A percentile compares a stretch with the other conserved stretches of the same genome.
Evolutionary conservation across 2,329 filamentous ascomycete species (phyloP).

Genomic region (Ascocoryne sarcoides): DNA sequence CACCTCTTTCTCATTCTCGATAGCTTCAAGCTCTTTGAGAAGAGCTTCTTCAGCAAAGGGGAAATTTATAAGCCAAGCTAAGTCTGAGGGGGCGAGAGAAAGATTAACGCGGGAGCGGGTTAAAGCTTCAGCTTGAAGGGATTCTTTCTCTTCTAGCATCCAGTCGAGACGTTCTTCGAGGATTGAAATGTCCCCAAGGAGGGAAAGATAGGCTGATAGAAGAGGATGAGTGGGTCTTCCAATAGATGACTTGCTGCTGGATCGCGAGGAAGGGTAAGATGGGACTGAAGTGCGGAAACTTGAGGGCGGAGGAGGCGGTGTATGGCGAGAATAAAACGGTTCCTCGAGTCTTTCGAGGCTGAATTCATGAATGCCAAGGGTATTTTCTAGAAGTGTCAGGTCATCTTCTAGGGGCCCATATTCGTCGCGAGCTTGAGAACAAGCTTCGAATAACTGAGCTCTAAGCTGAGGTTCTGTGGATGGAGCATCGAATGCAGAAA

Average conservation of each 20-base stretch:
- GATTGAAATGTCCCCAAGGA: constrained; percentile 11
- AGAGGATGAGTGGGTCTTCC: constrained; percentile 11
- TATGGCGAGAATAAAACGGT: constrained; percentile 3
- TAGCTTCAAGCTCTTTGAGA: constrained; percentile 3
- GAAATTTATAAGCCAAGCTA: constrained; percentile 10
- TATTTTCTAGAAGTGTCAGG: constrained; percentile 14
- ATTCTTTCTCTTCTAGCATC: constrained; percentile 7
- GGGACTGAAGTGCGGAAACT: not conserved
- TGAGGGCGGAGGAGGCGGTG: not conserved
- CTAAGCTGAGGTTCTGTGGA: not conserved
- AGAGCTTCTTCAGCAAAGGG: constrained; percentile 1
- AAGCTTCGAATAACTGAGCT: constrained; percentile 6
- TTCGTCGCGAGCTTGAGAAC: constrained; percentile 11
- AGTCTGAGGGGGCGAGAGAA: constrained; percentile 5
- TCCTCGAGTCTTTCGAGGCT: constrained; percentile 8
- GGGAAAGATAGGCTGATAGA: constrained; percentile 7
- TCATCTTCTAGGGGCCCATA: constrained; percentile 19
- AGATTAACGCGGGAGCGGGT: not conserved
- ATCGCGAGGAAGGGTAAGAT: not conserved
- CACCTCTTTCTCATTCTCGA: constrained; percentile 1
- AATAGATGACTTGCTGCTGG: constrained; percentile 2
- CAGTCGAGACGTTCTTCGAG: constrained; percentile 10
- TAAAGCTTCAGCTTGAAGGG: constrained; percentile 6
- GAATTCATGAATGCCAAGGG: constrained; percentile 10
- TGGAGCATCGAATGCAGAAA: not conserved